These are phyloP conservation scores for Claviceps paspali DNA, from an alignment of 2,329 filamentous ascomycete genomes.

Conservation along the genomic window DNA sequence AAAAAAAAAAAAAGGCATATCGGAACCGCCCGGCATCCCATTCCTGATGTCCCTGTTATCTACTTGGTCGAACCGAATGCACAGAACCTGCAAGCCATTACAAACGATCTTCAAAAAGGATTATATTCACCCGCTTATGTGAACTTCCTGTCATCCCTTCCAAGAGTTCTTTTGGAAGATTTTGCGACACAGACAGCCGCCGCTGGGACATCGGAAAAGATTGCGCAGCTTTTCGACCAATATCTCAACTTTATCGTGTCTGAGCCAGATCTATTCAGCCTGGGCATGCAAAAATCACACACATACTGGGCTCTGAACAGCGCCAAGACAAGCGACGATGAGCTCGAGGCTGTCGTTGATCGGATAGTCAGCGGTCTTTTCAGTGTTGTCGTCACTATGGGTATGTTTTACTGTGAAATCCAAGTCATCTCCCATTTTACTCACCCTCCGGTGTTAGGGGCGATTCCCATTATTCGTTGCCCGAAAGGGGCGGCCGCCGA, in stretches of 20 bases:
- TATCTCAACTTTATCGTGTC: constrained; percentile 96
- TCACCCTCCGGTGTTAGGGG: constrained; percentile 32
- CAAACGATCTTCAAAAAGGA: constrained; percentile 68
- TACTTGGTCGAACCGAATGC: constrained; percentile 87
- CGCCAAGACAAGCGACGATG: constrained; percentile 75
- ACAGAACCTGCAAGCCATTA: constrained; percentile 69
- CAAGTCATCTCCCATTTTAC: background rate
- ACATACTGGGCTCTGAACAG: constrained; percentile 96
- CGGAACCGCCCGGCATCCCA: constrained; percentile 65
- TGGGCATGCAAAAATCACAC: constrained; percentile 80
- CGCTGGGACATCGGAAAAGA: constrained; percentile 72
- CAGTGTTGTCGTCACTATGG: constrained; percentile 97
- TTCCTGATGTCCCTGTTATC: constrained; percentile 90
- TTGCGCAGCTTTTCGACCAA: constrained; percentile 88
- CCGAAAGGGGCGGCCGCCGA: constrained; percentile 88
- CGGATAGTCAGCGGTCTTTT: constrained; percentile 92
- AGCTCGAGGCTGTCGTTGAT: constrained; percentile 76
- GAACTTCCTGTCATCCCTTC: constrained; percentile 92
- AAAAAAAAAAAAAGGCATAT: constrained; percentile 51
- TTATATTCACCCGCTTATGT: constrained; percentile 90
- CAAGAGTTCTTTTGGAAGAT: constrained; percentile 79
- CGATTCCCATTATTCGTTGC: constrained; percentile 89
- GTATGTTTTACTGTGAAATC: constrained; percentile 26
- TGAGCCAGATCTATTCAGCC: constrained; percentile 86
- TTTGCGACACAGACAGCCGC: constrained; percentile 80